These are phyloP conservation scores for Roridomyces roridus DNA, from an alignment of 768 basidiomycete species.

Conservation along the genomic window DNA sequence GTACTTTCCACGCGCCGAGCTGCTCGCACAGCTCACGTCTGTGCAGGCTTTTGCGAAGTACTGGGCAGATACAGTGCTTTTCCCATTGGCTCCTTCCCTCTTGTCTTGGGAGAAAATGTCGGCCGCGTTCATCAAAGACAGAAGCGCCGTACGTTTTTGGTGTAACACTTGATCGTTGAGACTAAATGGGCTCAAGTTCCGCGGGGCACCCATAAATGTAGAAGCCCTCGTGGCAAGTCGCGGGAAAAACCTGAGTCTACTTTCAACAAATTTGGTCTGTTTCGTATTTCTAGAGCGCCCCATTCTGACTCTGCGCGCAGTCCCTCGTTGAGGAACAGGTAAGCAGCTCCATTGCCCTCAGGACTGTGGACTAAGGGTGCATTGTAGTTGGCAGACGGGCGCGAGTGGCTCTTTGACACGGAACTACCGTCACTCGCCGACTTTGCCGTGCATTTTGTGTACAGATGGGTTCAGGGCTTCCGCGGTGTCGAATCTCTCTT, in stretches of 20 bases:
- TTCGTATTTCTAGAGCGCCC: background rate
- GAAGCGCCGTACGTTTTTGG: constrained; percentile 44
- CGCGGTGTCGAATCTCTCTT: constrained; percentile 42
- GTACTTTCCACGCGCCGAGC: background rate
- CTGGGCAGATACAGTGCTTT: constrained; percentile 52
- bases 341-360: background rate
- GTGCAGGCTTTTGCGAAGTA: constrained; percentile 45
- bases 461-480: constrained; percentile 50
- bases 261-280: constrained; percentile 57
- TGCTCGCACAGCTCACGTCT: background rate
- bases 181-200: constrained; percentile 30
- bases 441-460: constrained; percentile 55
- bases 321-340: constrained; percentile 39
- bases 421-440: constrained; percentile 58
- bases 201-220: constrained; percentile 44
- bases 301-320: constrained; percentile 24
- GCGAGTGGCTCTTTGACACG: constrained; percentile 65
- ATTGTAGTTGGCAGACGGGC: constrained; percentile 50
- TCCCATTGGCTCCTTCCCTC: constrained; percentile 43
- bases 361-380: constrained; percentile 4
- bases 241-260: constrained; percentile 39
- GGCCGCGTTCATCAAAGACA: constrained; percentile 53
- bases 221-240: constrained; percentile 40
- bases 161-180: background rate
- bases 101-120: constrained; percentile 58